Base-by-base conservation (phyloP, 1,284 basidiomycete species). In the Testicularia cyperi region DNA sequence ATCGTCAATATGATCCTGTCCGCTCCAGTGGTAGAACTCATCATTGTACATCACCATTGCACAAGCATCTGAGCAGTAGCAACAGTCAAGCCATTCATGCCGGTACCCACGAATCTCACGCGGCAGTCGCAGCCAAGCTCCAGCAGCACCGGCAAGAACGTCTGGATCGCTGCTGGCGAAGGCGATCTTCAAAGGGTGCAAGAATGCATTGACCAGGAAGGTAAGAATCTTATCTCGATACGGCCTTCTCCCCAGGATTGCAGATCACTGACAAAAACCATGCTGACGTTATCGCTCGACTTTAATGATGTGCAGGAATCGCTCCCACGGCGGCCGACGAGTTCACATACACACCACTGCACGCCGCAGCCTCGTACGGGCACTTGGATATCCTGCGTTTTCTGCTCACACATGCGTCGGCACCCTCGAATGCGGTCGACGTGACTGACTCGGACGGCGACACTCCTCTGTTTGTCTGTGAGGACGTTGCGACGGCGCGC, bases 161-260 rank as follows among this genome's bases (percentile, higher is more conserved):
- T 76, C 44, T 76, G 74, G 74, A 54, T 72, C 16, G 72, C 74
- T 2, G 72, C 71, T 1, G 68, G 62, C 16, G 74, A 76, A 36
- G 74, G 74, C 31, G 69, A 74, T 27, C 44, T 70, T 5, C 58
- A 57, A 1, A 54, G 67, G 15, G 74, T 76, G 29, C 45, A 56
- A 21, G 42, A 60, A n/a, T 58, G 71, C 24, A 44, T 76, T 16
- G 65, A 72, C 6, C 25, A 31, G 12, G 63, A 65, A 25, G 56
- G 62, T 40, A 37, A 31, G 32, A 30, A 7, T 9, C 4, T 5
- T 7, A 18, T 25, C 30, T 7, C 27, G 13, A 3, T 27, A 8
- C 14, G 30, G 24, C 12, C 12, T 15, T 7, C n/a, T 25, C 10
- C 12, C 16, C 9, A 12, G 18, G 38, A 14, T 15, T 5, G 20